These are phyloP conservation scores for Claviceps sp. DNA, from an alignment of 2,329 filamentous ascomycete species.

Conservation along the genomic window DNA sequence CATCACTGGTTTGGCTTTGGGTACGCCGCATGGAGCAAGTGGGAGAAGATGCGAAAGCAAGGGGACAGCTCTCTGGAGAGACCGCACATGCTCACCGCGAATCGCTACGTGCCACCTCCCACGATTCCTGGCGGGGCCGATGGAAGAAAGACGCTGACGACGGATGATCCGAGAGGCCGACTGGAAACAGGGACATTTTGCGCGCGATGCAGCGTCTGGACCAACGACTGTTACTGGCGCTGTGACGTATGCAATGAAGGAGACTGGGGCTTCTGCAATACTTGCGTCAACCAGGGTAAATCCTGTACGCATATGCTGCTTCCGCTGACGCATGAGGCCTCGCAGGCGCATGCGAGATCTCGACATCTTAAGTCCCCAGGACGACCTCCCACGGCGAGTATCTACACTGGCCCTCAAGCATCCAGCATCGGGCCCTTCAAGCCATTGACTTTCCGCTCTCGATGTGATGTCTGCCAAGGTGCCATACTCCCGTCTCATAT, in stretches of 20 bases:
- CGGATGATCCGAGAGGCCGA: slow-evolving; percentile 52
- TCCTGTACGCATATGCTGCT: slow-evolving; percentile 74
- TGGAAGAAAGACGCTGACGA: slow-evolving; percentile 44
- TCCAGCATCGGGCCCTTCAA: slow-evolving; percentile 43
- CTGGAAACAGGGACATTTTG: slow-evolving; percentile 78
- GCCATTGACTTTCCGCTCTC: slow-evolving; percentile 57
- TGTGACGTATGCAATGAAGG: slow-evolving; percentile 80
- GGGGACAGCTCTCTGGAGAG: slow-evolving; percentile 27
- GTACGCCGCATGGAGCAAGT: slow-evolving; percentile 53
- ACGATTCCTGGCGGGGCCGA: slow-evolving; percentile 37
- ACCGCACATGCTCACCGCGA: slow-evolving; percentile 45
- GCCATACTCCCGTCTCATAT: slow-evolving; percentile 56
- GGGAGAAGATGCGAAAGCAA: slow-evolving; percentile 39
- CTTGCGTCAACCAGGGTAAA: slow-evolving; percentile 69
- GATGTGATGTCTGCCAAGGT: slow-evolving; percentile 66
- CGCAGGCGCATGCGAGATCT: slow-evolving; percentile 22
- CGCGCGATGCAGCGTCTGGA: slow-evolving; percentile 55
- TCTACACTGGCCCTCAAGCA: slow-evolving; percentile 33
- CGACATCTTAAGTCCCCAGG: slow-evolving; percentile 29
- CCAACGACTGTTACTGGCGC: slow-evolving; percentile 81
- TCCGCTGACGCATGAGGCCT: slow-evolving; percentile 52
- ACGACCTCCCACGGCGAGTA: slow-evolving; percentile 32
- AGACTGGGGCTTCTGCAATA: slow-evolving; percentile 88
- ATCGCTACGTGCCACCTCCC: slow-evolving; percentile 40
- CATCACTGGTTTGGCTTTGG: slow-evolving; percentile 83